A percentile compares a stretch with the other conserved stretches of the same genome.
These are phyloP conservation scores for Coprinopsis marcescibilis DNA, from an alignment of 768 basidiomycete species.

Conservation along the genomic window DNA sequence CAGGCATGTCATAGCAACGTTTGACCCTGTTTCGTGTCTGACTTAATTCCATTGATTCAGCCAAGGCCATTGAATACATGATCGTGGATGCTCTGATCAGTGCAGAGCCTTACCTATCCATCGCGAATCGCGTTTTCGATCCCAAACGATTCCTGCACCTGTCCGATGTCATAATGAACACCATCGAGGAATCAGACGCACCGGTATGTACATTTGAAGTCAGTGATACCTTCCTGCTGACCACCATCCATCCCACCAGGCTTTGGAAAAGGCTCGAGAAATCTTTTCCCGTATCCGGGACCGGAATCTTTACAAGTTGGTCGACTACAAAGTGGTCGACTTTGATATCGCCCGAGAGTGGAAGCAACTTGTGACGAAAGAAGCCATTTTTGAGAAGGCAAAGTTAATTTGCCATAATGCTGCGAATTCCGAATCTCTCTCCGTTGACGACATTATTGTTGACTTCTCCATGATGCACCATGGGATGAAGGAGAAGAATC, in stretches of 20 bases:
- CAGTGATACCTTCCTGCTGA: neutral
- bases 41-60: slow-evolving; percentile 28
- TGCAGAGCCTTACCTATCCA: slow-evolving; percentile 60
- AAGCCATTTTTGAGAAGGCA: slow-evolving; percentile 1
- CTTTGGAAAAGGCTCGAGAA: slow-evolving; percentile 48
- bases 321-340: slow-evolving; percentile 56
- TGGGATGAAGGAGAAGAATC: slow-evolving; percentile 68
- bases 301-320: slow-evolving; percentile 64
- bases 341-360: slow-evolving; percentile 39
- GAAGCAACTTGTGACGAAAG: slow-evolving; percentile 26
- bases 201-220: slow-evolving; percentile 33
- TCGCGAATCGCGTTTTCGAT: slow-evolving; percentile 50
- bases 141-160: slow-evolving; percentile 58
- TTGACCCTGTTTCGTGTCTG: neutral
- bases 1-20: slow-evolving; percentile 35
- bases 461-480: slow-evolving; percentile 65
- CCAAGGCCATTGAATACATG: slow-evolving; percentile 80
- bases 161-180: slow-evolving; percentile 60
- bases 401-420: neutral
- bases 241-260: slow-evolving; percentile 33
- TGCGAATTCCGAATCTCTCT: neutral
- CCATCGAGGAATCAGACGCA: slow-evolving; percentile 50
- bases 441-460: slow-evolving; percentile 53
- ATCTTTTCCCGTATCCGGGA: slow-evolving; percentile 57
- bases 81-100: slow-evolving; percentile 66